Evolutionary conservation across 805 yeast genomes (phyloP), one percentile per base, ranked within the genome.

Genomic region (Ogataea naganishii): DNA sequence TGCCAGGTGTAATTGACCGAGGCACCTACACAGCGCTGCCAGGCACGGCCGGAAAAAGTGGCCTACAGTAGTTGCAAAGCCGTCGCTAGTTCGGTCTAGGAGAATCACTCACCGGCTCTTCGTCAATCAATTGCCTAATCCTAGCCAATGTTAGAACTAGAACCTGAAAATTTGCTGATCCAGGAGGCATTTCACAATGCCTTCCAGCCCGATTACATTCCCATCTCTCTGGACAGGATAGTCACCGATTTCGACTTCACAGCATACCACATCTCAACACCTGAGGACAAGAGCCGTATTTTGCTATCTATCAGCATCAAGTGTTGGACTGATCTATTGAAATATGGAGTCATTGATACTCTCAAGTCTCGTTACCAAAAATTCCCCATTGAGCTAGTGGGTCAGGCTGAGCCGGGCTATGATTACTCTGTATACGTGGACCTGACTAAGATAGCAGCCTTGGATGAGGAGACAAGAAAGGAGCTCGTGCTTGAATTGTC

Each of bases 181-280:
- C 76, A 84, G 50, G 79, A 83, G 41, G 76, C 95, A 2, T 67
- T 92, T 40, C 69, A 75, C 20, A 94, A 81, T 51, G 72, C 86
- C 29, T 60, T 82, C 31, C 53, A 62, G 15, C 58, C 63, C 16
- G 76, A 64, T 14, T 61, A 60, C 29, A 60, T 55, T 16, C 66
- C 72, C 3, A 53, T 68, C 28, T 59, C 73, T 5, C 64, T 85
- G 39, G 96, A 92, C 58, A 74, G 96, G 54, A 76, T 89, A 38
- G 73, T 92, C 39, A 79, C 94, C 23, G 99, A 92, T 62, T 92
- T 92, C 46, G 99, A 92, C 57, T 85, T 85, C 60, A 94, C 96
- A 29, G 82, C 92, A 18, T 88, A 82, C 58, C 97, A 89, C 56
- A 65, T 92, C 37, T 80, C 95, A 27, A 89, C 94, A n/a, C 83